Evolutionary conservation across 2,329 filamentous ascomycete species (phyloP).

Genomic region (Xylogone sp.): DNA sequence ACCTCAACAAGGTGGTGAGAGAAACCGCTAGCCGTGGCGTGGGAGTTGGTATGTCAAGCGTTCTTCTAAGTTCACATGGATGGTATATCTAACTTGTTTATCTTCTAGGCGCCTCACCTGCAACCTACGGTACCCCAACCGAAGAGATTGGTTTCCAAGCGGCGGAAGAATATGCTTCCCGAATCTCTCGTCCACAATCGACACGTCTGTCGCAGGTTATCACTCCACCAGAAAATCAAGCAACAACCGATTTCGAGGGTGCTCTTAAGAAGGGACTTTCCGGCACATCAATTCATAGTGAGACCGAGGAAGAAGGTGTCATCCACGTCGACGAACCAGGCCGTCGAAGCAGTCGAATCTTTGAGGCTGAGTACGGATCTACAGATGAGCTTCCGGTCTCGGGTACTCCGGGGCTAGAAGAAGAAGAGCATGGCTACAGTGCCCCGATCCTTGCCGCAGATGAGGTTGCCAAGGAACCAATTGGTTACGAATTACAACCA

Average conservation of each 20-base stretch:
- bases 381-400: constrained; percentile 46
- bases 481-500: constrained; percentile 67
- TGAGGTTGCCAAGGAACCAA: constrained; percentile 73
- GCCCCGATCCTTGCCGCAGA: constrained; percentile 86
- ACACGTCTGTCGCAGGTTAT: constrained; percentile 38
- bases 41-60: constrained; percentile 43
- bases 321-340: constrained; percentile 75
- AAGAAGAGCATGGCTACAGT: constrained; percentile 56
- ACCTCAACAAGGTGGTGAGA: constrained; percentile 85
- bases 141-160: constrained; percentile 90
- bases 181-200: constrained; percentile 56
- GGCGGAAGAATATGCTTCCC: constrained; percentile 76
- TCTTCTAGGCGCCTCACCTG: constrained; percentile 57
- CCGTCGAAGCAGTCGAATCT: constrained; percentile 39
- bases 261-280: constrained; percentile 33
- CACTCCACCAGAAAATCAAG: constrained; percentile 19
- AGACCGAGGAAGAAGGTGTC: constrained; percentile 51
- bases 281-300: constrained; percentile 38
- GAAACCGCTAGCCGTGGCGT: constrained; percentile 56
- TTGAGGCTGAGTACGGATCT: constrained; percentile 37
- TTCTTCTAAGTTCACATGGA: constrained; percentile 6
- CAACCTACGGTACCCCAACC: constrained; percentile 71
- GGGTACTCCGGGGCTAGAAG: constrained; percentile 36
- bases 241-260: constrained; percentile 24
- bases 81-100: constrained; percentile 6